phyloP scores from a whole-genome alignment of 1,284 basidiomycete genomes.

The Irpex rosettiformis region DNA sequence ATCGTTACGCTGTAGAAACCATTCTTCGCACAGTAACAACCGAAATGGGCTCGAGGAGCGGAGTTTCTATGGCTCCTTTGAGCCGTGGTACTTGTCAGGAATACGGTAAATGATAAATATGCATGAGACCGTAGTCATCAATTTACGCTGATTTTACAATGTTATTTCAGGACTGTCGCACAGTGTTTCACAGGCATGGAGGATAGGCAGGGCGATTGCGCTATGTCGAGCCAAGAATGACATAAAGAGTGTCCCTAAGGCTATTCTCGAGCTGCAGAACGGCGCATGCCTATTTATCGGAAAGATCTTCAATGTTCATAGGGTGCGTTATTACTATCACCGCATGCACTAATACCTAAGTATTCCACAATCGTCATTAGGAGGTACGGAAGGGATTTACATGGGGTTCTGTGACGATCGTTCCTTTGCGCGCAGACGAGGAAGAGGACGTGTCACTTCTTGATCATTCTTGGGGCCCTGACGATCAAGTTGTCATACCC shows the following conservation, averaged over 20 bases:
- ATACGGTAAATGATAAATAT: constrained; percentile 36
- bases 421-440: constrained; percentile 42
- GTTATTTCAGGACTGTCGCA: constrained; percentile 39
- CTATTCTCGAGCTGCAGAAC: constrained; percentile 45
- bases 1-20: constrained; percentile 26
- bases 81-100: constrained; percentile 30
- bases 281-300: constrained; percentile 50
- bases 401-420: constrained; percentile 47
- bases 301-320: constrained; percentile 48
- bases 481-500: constrained; percentile 36
- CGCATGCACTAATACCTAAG: neutral
- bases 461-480: constrained; percentile 15
- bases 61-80: constrained; percentile 39
- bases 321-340: constrained; percentile 24
- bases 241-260: constrained; percentile 43
- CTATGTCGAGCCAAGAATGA: constrained; percentile 28
- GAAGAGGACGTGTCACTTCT: constrained; percentile 32
- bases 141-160: no score
- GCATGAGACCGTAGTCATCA: no score
- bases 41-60: constrained; percentile 42
- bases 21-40: constrained; percentile 30
- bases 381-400: constrained; percentile 32
- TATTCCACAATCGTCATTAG: constrained; percentile 8
- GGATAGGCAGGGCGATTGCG: constrained; percentile 41
- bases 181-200: constrained; percentile 51